Evolutionary conservation across 2,329 filamentous ascomycete species (phyloP).

Genomic region (Leptographium wingfieldii): DNA sequence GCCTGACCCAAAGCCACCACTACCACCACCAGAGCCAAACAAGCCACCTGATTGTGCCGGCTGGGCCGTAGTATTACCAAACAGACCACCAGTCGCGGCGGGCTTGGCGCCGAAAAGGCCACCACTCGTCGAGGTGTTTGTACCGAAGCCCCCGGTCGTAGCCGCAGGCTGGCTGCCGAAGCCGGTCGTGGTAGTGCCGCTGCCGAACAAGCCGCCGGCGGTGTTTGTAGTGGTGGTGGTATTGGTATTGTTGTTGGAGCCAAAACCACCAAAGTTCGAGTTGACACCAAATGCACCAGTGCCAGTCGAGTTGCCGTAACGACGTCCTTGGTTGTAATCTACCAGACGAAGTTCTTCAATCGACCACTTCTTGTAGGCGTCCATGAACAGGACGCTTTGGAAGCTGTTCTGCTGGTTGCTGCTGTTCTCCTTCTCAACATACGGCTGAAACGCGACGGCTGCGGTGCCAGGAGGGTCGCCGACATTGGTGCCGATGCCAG

Average conservation of each 20-base stretch:
- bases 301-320: conserved; percentile 70
- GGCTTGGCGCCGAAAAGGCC: conserved; percentile 24
- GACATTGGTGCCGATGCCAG: conserved; percentile 36
- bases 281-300: conserved; percentile 70
- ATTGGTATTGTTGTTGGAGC: conserved; percentile 21
- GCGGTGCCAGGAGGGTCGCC: conserved; percentile 58
- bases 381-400: conserved; percentile 69
- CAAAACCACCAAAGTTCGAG: conserved; percentile 39
- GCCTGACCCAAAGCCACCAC: conserved; percentile 22
- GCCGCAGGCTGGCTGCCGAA: conserved; percentile 16
- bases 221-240: conserved; percentile 24
- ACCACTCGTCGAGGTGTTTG: conserved; percentile 2
- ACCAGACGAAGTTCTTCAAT: conserved; percentile 71
- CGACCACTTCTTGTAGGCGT: conserved; percentile 78
- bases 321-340: conserved; percentile 80
- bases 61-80: conserved; percentile 20
- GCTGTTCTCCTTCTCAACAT: conserved; percentile 60
- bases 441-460: conserved; percentile 53
- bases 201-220: conserved; percentile 25
- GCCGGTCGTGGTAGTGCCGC: conserved; percentile 22
- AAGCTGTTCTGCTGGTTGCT: conserved; percentile 45
- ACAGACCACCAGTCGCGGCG: conserved; percentile 19
- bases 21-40: conserved; percentile 25
- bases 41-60: conserved; percentile 19
- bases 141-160: conserved; percentile 27